Conservation (phyloP, 805 yeast genomes). For the Candida fluviatilis region DNA sequence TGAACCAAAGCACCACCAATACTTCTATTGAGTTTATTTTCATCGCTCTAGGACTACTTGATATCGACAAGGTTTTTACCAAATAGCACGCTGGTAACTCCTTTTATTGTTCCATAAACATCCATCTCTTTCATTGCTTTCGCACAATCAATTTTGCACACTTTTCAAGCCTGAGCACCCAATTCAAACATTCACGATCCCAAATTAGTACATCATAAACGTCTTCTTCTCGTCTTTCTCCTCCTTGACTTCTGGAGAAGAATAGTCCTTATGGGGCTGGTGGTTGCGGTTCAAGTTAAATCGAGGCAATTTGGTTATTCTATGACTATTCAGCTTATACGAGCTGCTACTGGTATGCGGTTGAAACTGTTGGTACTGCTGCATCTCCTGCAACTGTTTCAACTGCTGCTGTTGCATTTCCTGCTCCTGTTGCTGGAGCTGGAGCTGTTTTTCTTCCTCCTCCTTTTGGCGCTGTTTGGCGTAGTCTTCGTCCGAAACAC, state of each 20-base stretch:
- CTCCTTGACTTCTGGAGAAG: background rate
- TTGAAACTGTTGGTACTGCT: constrained; percentile 4
- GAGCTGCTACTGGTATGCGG: background rate
- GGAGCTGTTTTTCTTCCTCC: constrained; percentile 15
- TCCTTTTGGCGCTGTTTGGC: constrained; percentile 14
- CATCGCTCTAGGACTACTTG: too few species aligned
- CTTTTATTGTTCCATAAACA: too few species aligned
- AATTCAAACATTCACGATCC: too few species aligned
- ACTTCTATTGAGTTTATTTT: too few species aligned
- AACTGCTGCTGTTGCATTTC: constrained; percentile 7
- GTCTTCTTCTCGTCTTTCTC: background rate
- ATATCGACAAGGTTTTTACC: too few species aligned
- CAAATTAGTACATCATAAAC: constrained; percentile 2
- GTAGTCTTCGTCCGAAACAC: constrained; percentile 39
- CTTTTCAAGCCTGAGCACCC: too few species aligned
- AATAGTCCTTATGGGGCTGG: background rate
- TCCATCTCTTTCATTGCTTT: too few species aligned
- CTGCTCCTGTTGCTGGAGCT: constrained; percentile 11
- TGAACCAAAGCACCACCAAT: too few species aligned
- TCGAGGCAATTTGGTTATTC: constrained; percentile 3
- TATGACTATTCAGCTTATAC: background rate
- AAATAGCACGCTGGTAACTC: too few species aligned
- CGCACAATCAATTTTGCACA: too few species aligned
- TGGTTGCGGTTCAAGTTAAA: constrained; percentile 2
- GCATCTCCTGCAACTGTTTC: constrained; percentile 12